Evolutionary conservation across 176 grass and related monocot species (phyloP).

Genomic region (Panicum miliaceum): DNA sequence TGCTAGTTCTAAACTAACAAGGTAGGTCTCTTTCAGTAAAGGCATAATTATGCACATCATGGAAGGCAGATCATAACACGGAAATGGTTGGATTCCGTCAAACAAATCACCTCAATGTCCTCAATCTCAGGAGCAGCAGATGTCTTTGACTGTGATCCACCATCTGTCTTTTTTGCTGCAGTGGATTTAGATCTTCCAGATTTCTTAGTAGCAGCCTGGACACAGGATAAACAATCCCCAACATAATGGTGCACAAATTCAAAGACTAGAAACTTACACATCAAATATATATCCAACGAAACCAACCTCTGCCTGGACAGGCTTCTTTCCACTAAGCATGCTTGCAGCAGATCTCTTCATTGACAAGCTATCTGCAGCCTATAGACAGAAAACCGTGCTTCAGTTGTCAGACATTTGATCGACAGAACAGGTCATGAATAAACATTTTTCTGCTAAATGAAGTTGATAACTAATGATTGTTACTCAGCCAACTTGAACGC

Average conservation of each 20-base stretch:
- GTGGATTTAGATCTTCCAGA: conserved; percentile 61
- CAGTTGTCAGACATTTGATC: not conserved
- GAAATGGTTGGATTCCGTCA: conserved; percentile 6
- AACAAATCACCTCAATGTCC: conserved; percentile 88
- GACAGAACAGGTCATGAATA: not conserved
- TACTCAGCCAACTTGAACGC: not conserved
- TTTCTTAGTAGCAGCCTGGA: conserved; percentile 77
- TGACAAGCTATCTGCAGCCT: conserved; percentile 71
- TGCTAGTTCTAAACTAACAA: not conserved
- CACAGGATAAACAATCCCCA: not conserved
- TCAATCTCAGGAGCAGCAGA: conserved; percentile 66
- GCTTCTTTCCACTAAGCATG: conserved; percentile 97
- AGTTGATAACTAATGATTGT: not conserved
- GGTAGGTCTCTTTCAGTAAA: not conserved
- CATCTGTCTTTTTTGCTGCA: conserved; percentile 73
- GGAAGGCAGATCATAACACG: not conserved
- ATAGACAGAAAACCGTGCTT: conserved; percentile 28
- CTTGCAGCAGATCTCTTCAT: conserved; percentile 94
- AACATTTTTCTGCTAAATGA: not conserved
- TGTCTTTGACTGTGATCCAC: conserved; percentile 63
- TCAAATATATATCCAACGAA: conserved; percentile 28
- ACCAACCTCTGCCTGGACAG: conserved; percentile 62
- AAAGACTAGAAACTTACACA: not conserved
- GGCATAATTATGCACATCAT: not conserved
- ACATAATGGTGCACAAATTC: conserved; percentile 27